Base-by-base conservation (phyloP, 2,329 filamentous ascomycete genomes). In the Alternaria conjuncta region DNA sequence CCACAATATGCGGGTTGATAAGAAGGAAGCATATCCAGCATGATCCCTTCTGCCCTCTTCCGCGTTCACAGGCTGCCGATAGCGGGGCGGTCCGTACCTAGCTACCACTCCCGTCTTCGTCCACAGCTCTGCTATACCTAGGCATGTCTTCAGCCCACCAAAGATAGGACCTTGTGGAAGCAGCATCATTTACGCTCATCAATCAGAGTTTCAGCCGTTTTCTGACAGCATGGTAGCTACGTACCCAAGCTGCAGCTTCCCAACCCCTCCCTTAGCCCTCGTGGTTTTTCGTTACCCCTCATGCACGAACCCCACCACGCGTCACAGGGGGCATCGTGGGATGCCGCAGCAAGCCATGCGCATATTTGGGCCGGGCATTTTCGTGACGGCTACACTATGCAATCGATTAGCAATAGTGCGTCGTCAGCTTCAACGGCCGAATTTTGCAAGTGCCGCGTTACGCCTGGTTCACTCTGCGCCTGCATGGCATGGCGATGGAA, bases 81-180 rank as follows among this genome's bases (percentile, higher is more conserved):
- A 57, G 62, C 53, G 62, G 62, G n/a, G 30, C 62, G 62, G 62
- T 46, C 62, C 62, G 62, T 45, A 53, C 49, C 49, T 53, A 53
- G 30, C 49, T 8, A 53, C 20, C 9, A 25, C 30, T 18, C 49
- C 23, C 20, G 20, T 23, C 20, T 53, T 41, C 6, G 7, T 25
- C 7, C 13, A 53, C 3, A 57, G 23, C 53, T 30, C 36, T 26
- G 15, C 21, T 43, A 41, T 41, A 41, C 36, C 36, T 10, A 18
- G 36, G 36, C 5, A 41, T 18, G 36, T 41, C 36, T 41, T 41
- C 36, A 41, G 36, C 36, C 36, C 36, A 41, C 36, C 36, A 41
- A 6, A 6, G 8, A 41, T 18, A 9, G 36, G 5, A 18, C 36
- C n/a, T 41, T 41, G 36, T 41, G 36, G 36, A 18, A 50, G 20